phyloP scores from a whole-genome alignment of 2,329 filamentous ascomycete species.

The Trichoderma citrinoviride region DNA sequence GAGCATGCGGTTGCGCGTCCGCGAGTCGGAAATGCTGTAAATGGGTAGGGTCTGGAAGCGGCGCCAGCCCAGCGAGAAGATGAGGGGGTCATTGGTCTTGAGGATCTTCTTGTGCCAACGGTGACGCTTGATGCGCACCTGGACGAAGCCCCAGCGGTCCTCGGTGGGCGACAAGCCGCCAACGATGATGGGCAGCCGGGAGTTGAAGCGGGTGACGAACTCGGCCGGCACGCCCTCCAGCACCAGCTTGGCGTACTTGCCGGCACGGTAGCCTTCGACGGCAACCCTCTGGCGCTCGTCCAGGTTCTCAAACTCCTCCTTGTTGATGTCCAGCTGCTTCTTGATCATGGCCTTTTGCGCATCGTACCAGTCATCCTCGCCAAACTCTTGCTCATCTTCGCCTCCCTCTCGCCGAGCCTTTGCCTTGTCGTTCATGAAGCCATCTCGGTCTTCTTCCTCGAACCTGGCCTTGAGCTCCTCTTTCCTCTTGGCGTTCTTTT shows the following conservation, averaged over 20 bases:
- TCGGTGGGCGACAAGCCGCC: conserved; percentile 92
- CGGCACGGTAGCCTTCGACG: conserved; percentile 87
- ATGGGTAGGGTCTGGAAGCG: conserved; percentile 90
- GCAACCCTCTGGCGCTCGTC: conserved; percentile 79
- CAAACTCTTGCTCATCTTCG: conserved; percentile 72
- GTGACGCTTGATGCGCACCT: conserved; percentile 94
- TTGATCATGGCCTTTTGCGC: conserved; percentile 91
- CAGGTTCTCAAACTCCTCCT: conserved; percentile 82
- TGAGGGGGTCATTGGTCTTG: conserved; percentile 95
- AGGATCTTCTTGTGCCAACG: conserved; percentile 99
- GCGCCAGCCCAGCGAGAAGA: conserved; percentile 95
- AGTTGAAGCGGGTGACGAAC: conserved; percentile 79
- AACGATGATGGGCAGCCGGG: conserved; percentile 78
- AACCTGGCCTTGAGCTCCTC: conserved; percentile 93
- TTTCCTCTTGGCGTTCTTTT: conserved; percentile 85
- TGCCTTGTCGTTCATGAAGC: conserved; percentile 86
- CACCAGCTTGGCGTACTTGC: conserved; percentile 88
- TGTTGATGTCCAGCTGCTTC: conserved; percentile 96
- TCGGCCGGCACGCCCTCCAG: conserved; percentile 87
- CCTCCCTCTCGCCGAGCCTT: conserved; percentile 68
- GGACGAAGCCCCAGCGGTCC: conserved; percentile 91
- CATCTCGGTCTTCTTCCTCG: conserved; percentile 97
- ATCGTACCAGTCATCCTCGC: conserved; percentile 98
- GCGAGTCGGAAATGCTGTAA: conserved; percentile 92
- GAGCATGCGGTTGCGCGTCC: conserved; percentile 93